These are phyloP conservation scores for Ustilago esculenta DNA, from an alignment of 1,284 basidiomycete genomes.

Conservation along the genomic window DNA sequence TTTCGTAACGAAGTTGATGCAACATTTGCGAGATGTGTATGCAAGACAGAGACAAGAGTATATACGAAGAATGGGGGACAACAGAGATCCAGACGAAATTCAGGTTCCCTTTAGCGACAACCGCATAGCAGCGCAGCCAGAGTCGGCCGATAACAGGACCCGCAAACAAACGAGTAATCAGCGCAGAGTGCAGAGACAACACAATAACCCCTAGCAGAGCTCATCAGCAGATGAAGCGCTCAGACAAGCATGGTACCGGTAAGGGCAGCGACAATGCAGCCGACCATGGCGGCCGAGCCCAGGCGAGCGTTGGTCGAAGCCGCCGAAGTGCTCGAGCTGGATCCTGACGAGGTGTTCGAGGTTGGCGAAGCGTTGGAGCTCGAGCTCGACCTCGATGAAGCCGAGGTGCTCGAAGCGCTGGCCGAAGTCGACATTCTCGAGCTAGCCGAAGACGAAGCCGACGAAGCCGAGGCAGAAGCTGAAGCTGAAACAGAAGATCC, in stretches of 20 bases:
- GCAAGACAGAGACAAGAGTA: slow-evolving; percentile 1
- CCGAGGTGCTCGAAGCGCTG: slow-evolving; percentile 5
- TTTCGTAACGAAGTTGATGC: too few species aligned
- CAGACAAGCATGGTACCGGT: slow-evolving; percentile 30
- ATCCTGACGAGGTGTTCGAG: slow-evolving; percentile 11
- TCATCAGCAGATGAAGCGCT: neutral
- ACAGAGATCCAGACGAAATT: neutral
- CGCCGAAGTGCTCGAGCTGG: slow-evolving; percentile 21
- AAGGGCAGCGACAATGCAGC: slow-evolving; percentile 31
- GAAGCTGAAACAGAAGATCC: slow-evolving; percentile 6
- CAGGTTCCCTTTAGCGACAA: too few species aligned
- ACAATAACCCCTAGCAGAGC: too few species aligned
- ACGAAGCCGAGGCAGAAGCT: slow-evolving; percentile 7
- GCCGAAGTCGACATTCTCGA: slow-evolving; percentile 8
- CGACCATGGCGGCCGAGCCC: slow-evolving; percentile 34
- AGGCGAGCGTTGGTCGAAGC: slow-evolving; percentile 15
- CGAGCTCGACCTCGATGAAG: slow-evolving; percentile 12
- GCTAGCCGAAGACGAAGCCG: neutral
- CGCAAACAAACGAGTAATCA: too few species aligned
- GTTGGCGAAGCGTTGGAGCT: slow-evolving; percentile 15
- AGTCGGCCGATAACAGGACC: too few species aligned
- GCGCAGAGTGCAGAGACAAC: too few species aligned
- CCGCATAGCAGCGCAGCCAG: too few species aligned
- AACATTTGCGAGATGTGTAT: too few species aligned
- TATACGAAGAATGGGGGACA: neutral